Percentiles rank a stretch among this genome's conserved stretches.
These are phyloP conservation scores for Echeveria elegans DNA, from an alignment of 164 flowering plant genomes.

Conservation along the genomic window DNA sequence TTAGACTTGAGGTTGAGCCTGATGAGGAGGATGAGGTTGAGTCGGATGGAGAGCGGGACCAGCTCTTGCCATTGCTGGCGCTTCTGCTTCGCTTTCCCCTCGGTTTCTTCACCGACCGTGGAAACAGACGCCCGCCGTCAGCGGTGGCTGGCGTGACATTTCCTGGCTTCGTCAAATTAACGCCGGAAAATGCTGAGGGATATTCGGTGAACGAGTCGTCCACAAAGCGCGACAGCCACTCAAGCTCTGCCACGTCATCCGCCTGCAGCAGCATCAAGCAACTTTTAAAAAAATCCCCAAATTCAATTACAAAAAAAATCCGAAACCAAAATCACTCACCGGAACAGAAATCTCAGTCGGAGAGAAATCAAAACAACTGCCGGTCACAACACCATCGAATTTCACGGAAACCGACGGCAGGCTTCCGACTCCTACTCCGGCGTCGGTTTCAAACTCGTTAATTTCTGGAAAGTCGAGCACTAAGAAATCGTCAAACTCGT, in stretches of 20 bases:
- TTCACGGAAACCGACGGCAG: background rate
- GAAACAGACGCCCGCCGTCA: background rate
- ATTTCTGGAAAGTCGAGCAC: slow-evolving; percentile 39
- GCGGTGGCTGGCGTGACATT: slow-evolving; percentile 1
- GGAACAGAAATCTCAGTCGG: background rate
- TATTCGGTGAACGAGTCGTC: slow-evolving; percentile 45
- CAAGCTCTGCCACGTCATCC: slow-evolving; percentile 50
- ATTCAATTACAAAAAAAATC: slow-evolving; percentile 11
- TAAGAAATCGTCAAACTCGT: slow-evolving; percentile 25
- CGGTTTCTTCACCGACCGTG: background rate
- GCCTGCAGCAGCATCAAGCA: slow-evolving; percentile 20
- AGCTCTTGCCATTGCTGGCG: background rate
- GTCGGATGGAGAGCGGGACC: background rate
- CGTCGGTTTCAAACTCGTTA: slow-evolving; percentile 16
- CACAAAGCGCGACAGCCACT: slow-evolving; percentile 61
- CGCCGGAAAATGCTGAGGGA: slow-evolving; percentile 16
- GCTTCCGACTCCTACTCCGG: slow-evolving; percentile 13
- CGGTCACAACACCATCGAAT: too few relatives aligned
- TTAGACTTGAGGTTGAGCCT: background rate
- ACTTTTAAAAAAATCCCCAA: background rate
- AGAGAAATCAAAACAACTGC: background rate
- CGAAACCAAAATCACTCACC: too few relatives aligned
- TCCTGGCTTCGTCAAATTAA: background rate
- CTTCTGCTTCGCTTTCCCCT: background rate
- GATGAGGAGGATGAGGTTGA: background rate